Base-by-base conservation (phyloP, 306 rosid species). In the Canavalia ensiformis region DNA sequence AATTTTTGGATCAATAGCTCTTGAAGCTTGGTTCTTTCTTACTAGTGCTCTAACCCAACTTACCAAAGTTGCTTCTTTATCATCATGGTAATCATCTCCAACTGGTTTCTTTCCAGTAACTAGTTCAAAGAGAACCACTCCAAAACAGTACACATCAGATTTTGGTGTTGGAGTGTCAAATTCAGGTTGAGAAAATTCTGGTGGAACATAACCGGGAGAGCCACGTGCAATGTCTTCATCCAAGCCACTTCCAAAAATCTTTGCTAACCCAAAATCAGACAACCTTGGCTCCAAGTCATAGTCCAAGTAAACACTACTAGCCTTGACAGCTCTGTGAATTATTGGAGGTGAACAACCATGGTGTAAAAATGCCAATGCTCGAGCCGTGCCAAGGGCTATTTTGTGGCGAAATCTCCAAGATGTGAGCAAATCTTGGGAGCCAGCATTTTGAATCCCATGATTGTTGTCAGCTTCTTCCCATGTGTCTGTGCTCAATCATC, bases 281-380 rank as follows among this genome's bases (percentile, higher is more conserved):
- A 95, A 78, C 68, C 99, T 90, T 3, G 99, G 98, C 86, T 95
- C 99, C 72, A 95, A 86, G 74, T 93, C 88, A 80, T 89, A 89
- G 39, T 95, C 99, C 80, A 95, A 90, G 74, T 93, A 95, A 49
- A 95, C 97, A 62, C 97, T 95, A 86, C 98, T 93, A 73, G 97
- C 99, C 66, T 93, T 95, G 25, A 94, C 93, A 52, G 88, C 99
- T 84, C 97, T 88, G 25, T 96, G 99, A 47, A 91, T 94, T 52
- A 96, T 96, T 31, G 99, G 93, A 68, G 99, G 99, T 2, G 96
- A 96, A 70, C 99, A 96, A n/a, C 99, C 98, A 69, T 96, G 99
- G 68, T 96, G 99, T 59, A 96, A 88, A 88, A 92, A 96, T 3
- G 98, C 99, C 56, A 96, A 83, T 31, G 99, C 98, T 74, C 99